Base-by-base conservation (phyloP, 2,329 filamentous ascomycete genomes). In the Diaporthe sp. region DNA sequence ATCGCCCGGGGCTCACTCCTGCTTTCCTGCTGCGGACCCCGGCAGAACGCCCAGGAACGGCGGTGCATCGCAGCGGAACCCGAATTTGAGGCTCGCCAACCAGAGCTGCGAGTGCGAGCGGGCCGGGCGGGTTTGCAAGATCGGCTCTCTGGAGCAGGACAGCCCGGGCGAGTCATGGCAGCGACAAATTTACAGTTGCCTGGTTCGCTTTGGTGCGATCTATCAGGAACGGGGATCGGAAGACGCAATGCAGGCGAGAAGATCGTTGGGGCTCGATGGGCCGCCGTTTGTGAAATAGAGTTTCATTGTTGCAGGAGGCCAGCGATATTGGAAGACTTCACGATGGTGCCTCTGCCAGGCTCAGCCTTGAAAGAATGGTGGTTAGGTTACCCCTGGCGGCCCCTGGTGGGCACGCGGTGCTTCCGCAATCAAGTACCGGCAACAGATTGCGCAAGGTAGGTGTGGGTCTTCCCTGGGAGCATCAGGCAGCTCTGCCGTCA, bases 11-110 rank as follows among this genome's bases (percentile, higher is more conserved):
- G 19, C 39, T 47, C n/a, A 25, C 55, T 58, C 51, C 13, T 32
- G 9, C 27, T 13, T 30, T 56, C 44, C 63, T 53, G 32, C 32
- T 53, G 44, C 61, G 25, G n/a, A 53, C 63, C 63, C 63, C 63
- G 63, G 63, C 63, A 68, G 6, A 22, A 7, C 44, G 47, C 63
- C 63, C 63, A 68, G 63, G 32, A 39, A 51, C 63, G 44, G 63
- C 63, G 44, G 63, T 37, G 22, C 63, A 68, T 68, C 30, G n/a
- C 39, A 53, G 63, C 63, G 63, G 63, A 37, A 53, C 63, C 63
- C 44, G 63, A 68, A 68, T 68, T 50, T 27, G 63, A 68, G 63
- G 15, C 63, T 68, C 63, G 63, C 63, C 63, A 68, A 68, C 63
- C 63, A 68, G 63, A 68, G n/a, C 32, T 39, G 32, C 63, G 32